These are phyloP conservation scores for Microdochium bolleyi DNA, from an alignment of 2,329 filamentous ascomycete species.

Conservation along the genomic window DNA sequence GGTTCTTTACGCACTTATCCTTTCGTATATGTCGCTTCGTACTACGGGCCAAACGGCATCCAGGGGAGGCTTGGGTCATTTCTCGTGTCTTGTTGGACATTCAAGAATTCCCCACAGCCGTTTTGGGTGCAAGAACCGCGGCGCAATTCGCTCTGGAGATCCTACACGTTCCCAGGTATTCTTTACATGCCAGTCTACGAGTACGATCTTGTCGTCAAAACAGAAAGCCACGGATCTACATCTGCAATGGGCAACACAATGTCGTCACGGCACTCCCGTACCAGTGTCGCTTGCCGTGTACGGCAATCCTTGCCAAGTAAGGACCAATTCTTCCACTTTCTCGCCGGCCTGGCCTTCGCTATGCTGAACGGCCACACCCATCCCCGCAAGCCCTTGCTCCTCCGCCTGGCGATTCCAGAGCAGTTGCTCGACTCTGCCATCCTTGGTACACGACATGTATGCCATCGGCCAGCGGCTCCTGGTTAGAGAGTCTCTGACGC, in stretches of 20 bases:
- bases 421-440: constrained; percentile 57
- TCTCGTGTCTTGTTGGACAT: neutral
- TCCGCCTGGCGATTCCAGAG: constrained; percentile 63
- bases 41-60: neutral
- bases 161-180: too few relatives aligned
- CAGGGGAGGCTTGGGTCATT: neutral
- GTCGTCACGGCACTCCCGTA: neutral
- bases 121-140: too few relatives aligned
- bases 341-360: constrained; percentile 14
- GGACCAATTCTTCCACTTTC: constrained; percentile 32
- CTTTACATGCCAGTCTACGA: too few relatives aligned
- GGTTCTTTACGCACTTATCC: neutral
- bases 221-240: neutral
- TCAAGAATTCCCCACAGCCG: too few relatives aligned
- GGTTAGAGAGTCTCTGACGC: constrained; percentile 64
- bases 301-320: constrained; percentile 41
- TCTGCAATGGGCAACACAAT: neutral
- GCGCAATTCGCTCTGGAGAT: too few relatives aligned
- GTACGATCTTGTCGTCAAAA: neutral
- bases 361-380: constrained; percentile 42
- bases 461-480: constrained; percentile 64
- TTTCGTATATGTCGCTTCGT: neutral
- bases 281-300: neutral
- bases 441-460: constrained; percentile 53
- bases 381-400: constrained; percentile 52